These are phyloP conservation scores for Leccinum sublutescens DNA, from an alignment of 768 basidiomycete genomes.

Conservation along the genomic window DNA sequence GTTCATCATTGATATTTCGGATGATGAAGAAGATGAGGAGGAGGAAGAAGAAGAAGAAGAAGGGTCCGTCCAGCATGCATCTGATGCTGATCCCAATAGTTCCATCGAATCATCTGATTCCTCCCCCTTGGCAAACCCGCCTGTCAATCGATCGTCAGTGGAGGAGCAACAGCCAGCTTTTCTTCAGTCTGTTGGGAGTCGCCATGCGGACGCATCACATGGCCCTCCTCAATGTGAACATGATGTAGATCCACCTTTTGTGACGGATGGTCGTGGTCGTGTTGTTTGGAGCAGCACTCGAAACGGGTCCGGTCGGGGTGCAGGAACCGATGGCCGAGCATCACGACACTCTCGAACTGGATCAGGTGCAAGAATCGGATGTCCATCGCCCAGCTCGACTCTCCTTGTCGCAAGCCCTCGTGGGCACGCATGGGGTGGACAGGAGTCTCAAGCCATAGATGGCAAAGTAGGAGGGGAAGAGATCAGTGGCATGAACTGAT, in stretches of 20 bases:
- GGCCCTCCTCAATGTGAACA: conserved; percentile 30
- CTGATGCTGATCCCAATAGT: background rate
- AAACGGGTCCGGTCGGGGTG: conserved; percentile 17
- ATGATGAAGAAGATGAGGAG: conserved; percentile 29
- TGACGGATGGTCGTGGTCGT: conserved; percentile 64
- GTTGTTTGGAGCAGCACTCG: conserved; percentile 46
- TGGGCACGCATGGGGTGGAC: conserved; percentile 20
- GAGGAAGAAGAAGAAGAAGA: conserved; percentile 22
- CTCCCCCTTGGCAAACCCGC: background rate
- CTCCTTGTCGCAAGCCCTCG: conserved; percentile 11
- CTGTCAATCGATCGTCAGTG: conserved; percentile 1
- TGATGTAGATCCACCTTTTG: conserved; percentile 48
- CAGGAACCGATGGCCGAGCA: conserved; percentile 19
- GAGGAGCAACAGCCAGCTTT: background rate
- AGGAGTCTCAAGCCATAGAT: conserved; percentile 16
- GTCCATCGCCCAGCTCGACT: conserved; percentile 16
- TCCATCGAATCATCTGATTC: conserved; percentile 1
- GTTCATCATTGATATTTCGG: conserved; percentile 34
- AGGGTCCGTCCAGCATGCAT: background rate
- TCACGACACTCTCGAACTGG: conserved; percentile 22
- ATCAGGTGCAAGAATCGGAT: conserved; percentile 17
- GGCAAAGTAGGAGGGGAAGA: conserved; percentile 19
- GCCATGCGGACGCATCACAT: conserved; percentile 3
- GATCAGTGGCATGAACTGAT: conserved; percentile 12
- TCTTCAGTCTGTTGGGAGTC: conserved; percentile 2